These are phyloP conservation scores for Calcarisporium arbuscula DNA, from an alignment of 2,329 filamentous ascomycete genomes.

Conservation along the genomic window DNA sequence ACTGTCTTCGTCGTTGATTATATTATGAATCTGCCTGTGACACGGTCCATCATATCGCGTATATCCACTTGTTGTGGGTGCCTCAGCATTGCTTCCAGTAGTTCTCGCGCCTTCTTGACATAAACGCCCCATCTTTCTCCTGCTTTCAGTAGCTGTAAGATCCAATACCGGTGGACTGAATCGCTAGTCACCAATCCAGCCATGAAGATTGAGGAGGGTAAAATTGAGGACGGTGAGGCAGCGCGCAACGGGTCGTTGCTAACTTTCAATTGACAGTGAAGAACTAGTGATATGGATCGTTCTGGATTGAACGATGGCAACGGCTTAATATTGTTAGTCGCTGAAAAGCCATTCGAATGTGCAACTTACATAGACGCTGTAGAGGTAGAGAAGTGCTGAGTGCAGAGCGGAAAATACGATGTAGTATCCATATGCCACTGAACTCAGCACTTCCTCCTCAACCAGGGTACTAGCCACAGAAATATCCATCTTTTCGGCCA, in stretches of 20 bases:
- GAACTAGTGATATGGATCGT: conserved; percentile 6
- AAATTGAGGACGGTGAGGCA: conserved; percentile 10
- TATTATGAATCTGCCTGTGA: conserved; percentile 11
- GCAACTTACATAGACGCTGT: conserved; percentile 9
- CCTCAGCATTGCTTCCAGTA: conserved; percentile 9
- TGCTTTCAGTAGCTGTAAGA: conserved; percentile 6
- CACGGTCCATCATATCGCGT: conserved; percentile 8
- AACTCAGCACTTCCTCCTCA: conserved; percentile 6
- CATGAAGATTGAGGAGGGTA: conserved; percentile 10
- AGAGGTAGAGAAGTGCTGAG: conserved; percentile 9
- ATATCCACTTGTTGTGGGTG: conserved; percentile 6
- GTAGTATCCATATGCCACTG: conserved; percentile 6
- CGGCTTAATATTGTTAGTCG: conserved; percentile 2
- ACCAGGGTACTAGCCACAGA: neutral
- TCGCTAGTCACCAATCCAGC: conserved; percentile 8
- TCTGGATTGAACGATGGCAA: conserved; percentile 7
- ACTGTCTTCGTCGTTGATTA: too few relatives aligned
- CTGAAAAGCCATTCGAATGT: neutral
- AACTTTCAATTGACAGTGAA: conserved; percentile 9
- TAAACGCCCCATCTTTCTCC: conserved; percentile 10
- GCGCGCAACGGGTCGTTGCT: conserved; percentile 7
- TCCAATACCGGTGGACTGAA: conserved; percentile 11
- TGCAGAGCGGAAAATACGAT: conserved; percentile 10
- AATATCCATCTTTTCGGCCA: neutral
- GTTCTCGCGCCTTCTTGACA: conserved; percentile 7